These are phyloP conservation scores for Rhodotorula paludigena DNA, from an alignment of 768 basidiomycete genomes.

Conservation along the genomic window DNA sequence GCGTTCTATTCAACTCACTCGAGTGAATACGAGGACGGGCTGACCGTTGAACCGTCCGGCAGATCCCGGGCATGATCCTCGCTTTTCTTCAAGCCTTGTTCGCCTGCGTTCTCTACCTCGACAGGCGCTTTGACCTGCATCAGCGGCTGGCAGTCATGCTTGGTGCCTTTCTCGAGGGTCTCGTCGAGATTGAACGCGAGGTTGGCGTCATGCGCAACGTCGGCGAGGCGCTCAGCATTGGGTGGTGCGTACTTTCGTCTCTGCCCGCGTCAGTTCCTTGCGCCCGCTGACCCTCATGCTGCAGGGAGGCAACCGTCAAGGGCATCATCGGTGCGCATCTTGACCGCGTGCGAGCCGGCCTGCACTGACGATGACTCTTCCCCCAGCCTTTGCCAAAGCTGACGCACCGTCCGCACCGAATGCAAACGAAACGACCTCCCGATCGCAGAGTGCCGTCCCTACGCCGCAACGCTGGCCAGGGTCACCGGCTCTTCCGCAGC, in stretches of 20 bases:
- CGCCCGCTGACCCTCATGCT: not conserved
- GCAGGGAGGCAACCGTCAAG: slow-evolving; percentile 15
- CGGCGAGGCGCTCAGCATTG: slow-evolving; percentile 18
- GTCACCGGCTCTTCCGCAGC: too few species aligned
- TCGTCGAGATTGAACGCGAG: slow-evolving; percentile 27
- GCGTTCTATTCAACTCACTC: not conserved
- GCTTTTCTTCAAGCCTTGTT: not conserved
- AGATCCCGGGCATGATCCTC: slow-evolving; percentile 12
- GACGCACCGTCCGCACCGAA: not conserved
- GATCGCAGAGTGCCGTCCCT: not conserved
- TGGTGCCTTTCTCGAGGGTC: slow-evolving; percentile 5
- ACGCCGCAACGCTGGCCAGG: too few species aligned
- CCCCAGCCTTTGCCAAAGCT: slow-evolving; percentile 5
- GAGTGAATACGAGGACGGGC: not conserved
- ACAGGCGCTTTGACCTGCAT: slow-evolving; percentile 14
- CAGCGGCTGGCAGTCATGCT: not conserved
- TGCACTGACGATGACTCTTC: not conserved
- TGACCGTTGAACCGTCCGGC: not conserved
- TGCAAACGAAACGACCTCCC: too few species aligned
- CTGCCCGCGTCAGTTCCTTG: rapidly evolving
- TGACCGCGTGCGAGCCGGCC: not conserved
- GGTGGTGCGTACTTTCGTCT: slow-evolving; percentile 7
- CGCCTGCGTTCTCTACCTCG: slow-evolving; percentile 19
- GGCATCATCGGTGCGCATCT: slow-evolving; percentile 7
- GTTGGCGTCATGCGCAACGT: slow-evolving; percentile 13